Percentiles rank a stretch among this genome's conserved stretches.
Conservation (phyloP, 2,329 filamentous ascomycete species). For the Monosporascus sp. region DNA sequence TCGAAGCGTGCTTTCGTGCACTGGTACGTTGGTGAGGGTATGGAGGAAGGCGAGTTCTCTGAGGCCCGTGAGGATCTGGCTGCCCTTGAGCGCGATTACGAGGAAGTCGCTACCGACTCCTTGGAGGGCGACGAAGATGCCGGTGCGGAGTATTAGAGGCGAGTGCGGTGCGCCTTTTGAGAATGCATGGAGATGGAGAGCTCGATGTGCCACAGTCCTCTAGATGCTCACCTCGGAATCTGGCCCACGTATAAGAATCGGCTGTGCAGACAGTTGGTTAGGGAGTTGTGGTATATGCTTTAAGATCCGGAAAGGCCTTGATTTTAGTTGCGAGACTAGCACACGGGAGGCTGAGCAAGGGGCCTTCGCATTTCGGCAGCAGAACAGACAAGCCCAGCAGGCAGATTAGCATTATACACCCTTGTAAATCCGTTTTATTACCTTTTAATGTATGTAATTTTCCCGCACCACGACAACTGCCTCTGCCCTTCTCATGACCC, state of each 20-base stretch:
- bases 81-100: constrained; percentile 96
- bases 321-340: not conserved
- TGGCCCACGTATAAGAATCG: not conserved
- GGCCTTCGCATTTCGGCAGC: constrained; percentile 19
- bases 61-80: constrained; percentile 98
- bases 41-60: constrained; percentile 99
- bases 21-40: constrained; percentile 99
- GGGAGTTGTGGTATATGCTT: not conserved
- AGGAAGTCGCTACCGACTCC: constrained; percentile 95
- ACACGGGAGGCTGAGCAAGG: not conserved
- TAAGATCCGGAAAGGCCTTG: constrained; percentile 1
- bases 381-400: constrained; percentile 11
- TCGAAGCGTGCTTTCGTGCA: constrained; percentile 99
- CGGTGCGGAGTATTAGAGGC: constrained; percentile 83
- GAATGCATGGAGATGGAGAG: constrained; percentile 11
- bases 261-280: not conserved
- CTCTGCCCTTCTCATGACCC: not conserved
- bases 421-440: constrained; percentile 29
- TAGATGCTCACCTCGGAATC: not conserved
- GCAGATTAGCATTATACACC: constrained; percentile 25
- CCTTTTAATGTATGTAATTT: constrained; percentile 24
- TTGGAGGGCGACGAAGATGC: constrained; percentile 78
- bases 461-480: not conserved
- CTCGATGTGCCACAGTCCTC: constrained; percentile 12
- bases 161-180: constrained; percentile 7